Base-by-base conservation (phyloP, 2,329 filamentous ascomycete genomes). In the Knufia fluminis region DNA sequence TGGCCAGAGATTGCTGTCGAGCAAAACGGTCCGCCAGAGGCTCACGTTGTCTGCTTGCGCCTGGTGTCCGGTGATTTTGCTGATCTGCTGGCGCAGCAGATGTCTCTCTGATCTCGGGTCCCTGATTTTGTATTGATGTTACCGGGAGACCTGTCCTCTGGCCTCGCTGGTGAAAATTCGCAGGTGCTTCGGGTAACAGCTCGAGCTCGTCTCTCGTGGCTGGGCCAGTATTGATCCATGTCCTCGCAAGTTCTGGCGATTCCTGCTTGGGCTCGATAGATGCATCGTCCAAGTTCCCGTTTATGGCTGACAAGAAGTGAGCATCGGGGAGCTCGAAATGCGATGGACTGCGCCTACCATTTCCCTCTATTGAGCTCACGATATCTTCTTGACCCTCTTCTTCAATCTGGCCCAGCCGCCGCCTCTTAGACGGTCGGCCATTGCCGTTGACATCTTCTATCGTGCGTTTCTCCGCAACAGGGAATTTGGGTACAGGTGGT, bases 401-500 rank as follows among this genome's bases (percentile, higher is more conserved):
- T n/a, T 56, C 54, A n/a, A 55, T 19, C 22, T 50, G 55, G 33
- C 49, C 49, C 38, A 51, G 44, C 50, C 55, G 54, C 51, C 45
- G 45, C 20, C 45, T 24, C 45, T 48, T 48, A 16, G 35, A 28
- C 24, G 12, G 45, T 23, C 17, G 19, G n/a, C 8, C 22, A 16
- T 28, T 22, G 3, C 52, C 54, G 39, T 23, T 33, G 23, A 46
- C 45, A n/a, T 46, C 50, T 19, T 51, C 40, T 28, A 9, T 35
- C 7, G 24, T 32, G 10, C 47, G 22, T 24, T 47, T 38, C 3
- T 52, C 26, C 12, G 53, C 51, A n/a, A 32, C 44, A 20, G 53
- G 44, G 38, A 57, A 59, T 19, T 44, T 55, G 8, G 57, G 55
- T 8, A 58, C 54, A 4, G 57, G 54, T n/a, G 54, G 55, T 17